These are phyloP conservation scores for Colletotrichum neosansevieriae DNA, from an alignment of 2,329 filamentous ascomycete genomes.

Conservation along the genomic window DNA sequence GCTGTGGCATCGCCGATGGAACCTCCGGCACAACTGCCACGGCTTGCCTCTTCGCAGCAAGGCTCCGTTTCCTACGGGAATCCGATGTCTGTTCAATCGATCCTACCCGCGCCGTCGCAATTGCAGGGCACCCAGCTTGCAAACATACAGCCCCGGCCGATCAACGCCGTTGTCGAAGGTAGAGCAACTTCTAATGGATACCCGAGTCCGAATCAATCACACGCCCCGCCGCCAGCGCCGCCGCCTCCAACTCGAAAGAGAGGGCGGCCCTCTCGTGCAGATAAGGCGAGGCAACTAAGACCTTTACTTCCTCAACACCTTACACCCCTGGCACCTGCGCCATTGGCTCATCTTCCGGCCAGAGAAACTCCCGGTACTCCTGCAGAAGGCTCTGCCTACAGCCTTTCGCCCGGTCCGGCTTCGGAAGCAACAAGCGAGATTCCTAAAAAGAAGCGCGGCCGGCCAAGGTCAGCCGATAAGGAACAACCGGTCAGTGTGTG, in stretches of 20 bases:
- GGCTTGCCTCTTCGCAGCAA: conserved; percentile 25
- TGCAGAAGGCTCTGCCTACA: conserved; percentile 25
- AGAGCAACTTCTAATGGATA: conserved; percentile 10
- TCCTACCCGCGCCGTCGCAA: conserved; percentile 27
- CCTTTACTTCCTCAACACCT: conserved; percentile 50
- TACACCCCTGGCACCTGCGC: conserved; percentile 46
- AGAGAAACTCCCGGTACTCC: conserved; percentile 32
- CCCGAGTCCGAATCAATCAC: conserved; percentile 21
- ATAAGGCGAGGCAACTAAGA: conserved; percentile 52
- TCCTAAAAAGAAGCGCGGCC: conserved; percentile 22
- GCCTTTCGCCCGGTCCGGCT: conserved; percentile 22
- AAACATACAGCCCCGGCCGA: conserved; percentile 41
- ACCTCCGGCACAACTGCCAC: conserved; percentile 26
- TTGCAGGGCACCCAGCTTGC: conserved; percentile 35
- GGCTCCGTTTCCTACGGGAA: conserved; percentile 15
- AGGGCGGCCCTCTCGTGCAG: conserved; percentile 59
- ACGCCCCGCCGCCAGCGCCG: background rate
- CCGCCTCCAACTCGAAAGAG: conserved; percentile 53
- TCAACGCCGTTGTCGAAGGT: background rate
- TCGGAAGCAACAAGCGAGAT: conserved; percentile 5
- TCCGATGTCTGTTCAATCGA: conserved; percentile 24
- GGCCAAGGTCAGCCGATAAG: conserved; percentile 28
- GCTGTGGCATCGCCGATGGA: conserved; percentile 38
- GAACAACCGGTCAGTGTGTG: conserved; percentile 16
- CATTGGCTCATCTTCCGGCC: background rate